Base-by-base conservation (phyloP, 2,329 filamentous ascomycete genomes). In the Paecilomyces sp. region DNA sequence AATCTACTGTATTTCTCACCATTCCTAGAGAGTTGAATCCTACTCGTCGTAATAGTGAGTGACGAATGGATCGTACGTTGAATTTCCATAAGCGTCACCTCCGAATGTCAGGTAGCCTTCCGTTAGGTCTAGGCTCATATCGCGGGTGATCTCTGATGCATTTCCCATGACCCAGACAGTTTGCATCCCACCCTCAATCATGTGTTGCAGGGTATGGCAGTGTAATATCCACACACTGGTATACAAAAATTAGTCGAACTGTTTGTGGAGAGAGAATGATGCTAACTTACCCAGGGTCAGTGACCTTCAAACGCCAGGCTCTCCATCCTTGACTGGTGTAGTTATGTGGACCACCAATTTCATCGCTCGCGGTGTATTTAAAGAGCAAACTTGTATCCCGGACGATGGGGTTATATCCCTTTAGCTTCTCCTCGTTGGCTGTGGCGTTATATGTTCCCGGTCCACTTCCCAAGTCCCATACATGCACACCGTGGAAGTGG, bases 261-360 rank as follows among this genome's bases (percentile, higher is more conserved):
- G 18, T 47, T 18, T 5, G 1, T 6, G 5, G 18, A 41, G 13
- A 41, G n/a, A 12, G 36, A n/a, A n/a, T 15, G 2, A n/a, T 12
- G 13, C n/a, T 15, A 1, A 18, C 36, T 6, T 47, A 47, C 36
- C 84, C 85, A 0, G 80, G 70, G 58, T 80, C 71, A 8, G 71
- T 74, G 0, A 86, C 80, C 2, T 82, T 74, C 0, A 87, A 70
- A 8, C 85, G 75, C 85, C 85, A 88, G 0, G 79, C 85, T 22
- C 85, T 74, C 85, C 85, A 88, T 0, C 85, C 36, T 18, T 47
- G 36, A 3, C 11, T 41, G n/a, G 36, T 47, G n/a, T 47, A 47
- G n/a, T 15, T 47, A n/a, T 22, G 18, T 12, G 11, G 8, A 75
- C 77, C 7, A 74, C 68, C 25, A 28, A 28, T 28, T 3, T 77